A percentile compares a stretch with the other conserved stretches of the same genome.
Evolutionary conservation across 2,329 filamentous ascomycete species (phyloP).

Genomic region (Sarocladiaceae sp.): DNA sequence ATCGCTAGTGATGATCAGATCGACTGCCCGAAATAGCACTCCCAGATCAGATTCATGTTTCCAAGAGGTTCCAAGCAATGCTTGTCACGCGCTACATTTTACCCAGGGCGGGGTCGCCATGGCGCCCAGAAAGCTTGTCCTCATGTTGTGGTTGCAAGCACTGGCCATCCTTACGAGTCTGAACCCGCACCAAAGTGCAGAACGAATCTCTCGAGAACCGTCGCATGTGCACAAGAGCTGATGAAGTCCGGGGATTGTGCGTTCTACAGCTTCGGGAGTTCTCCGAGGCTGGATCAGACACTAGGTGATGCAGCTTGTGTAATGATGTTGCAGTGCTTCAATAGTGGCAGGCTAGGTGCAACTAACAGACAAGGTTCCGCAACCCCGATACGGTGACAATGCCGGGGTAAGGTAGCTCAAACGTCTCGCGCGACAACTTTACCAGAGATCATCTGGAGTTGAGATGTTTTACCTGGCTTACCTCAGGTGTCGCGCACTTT

Average conservation of each 20-base stretch:
- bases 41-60: neutral
- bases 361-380: too few relatives aligned
- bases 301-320: too few relatives aligned
- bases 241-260: too few relatives aligned
- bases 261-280: neutral
- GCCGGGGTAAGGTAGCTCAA: neutral
- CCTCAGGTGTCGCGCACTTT: too few relatives aligned
- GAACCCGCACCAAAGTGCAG: too few relatives aligned
- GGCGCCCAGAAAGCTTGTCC: slow-evolving; percentile 8
- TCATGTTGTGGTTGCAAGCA: neutral
- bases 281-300: neutral
- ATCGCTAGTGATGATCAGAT: neutral
- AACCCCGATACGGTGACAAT: neutral
- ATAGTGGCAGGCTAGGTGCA: neutral
- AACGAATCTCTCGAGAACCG: too few relatives aligned
- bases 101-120: neutral
- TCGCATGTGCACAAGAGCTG: too few relatives aligned
- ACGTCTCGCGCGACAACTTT: neutral
- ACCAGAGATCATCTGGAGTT: too few relatives aligned
- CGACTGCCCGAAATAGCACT: neutral
- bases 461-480: too few relatives aligned
- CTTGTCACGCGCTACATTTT: neutral
- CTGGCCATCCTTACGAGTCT: too few relatives aligned
- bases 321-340: neutral
- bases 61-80: neutral